A percentile compares a stretch with the other conserved stretches of the same genome.
These are phyloP conservation scores for Cryptococcus sp. DNA, from an alignment of 1,284 basidiomycete genomes.

Conservation along the genomic window DNA sequence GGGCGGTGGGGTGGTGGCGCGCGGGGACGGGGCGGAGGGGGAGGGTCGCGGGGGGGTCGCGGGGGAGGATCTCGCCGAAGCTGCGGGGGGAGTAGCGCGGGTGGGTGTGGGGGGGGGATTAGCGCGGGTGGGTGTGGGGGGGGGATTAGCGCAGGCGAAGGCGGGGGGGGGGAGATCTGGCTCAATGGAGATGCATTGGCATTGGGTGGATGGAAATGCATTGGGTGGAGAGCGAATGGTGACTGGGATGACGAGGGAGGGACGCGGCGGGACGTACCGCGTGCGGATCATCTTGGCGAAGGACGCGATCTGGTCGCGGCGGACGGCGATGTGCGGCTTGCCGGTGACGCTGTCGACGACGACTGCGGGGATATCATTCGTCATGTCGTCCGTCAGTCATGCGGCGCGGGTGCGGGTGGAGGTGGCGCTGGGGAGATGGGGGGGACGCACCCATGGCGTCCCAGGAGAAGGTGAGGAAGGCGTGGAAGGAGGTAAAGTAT, in stretches of 20 bases:
- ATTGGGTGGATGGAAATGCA: no score
- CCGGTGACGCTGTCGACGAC: conserved; percentile 71
- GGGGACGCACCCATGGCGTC: conserved; percentile 59
- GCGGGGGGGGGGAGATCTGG: not conserved
- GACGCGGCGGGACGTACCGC: conserved; percentile 22
- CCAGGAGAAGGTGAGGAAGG: conserved; percentile 80
- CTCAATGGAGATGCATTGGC: no score
- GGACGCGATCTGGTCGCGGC: conserved; percentile 60
- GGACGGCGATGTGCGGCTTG: conserved; percentile 72
- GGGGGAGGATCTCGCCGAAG: conserved; percentile 44
- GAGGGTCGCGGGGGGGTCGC: conserved; percentile 54
- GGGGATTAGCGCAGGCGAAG: no score
- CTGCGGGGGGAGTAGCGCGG: conserved; percentile 14
- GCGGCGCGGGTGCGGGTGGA: not conserved
- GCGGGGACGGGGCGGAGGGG: no score
- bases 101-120: no score
- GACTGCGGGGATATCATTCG: conserved; percentile 50
- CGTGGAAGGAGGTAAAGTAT: conserved; percentile 73
- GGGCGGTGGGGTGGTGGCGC: no score
- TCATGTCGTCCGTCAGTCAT: not conserved
- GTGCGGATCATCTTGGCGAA: conserved; percentile 51
- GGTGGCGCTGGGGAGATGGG: not conserved
- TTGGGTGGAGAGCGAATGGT: no score
- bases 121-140: no score
- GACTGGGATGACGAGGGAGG: no score